These are phyloP conservation scores for Cymbidium sinense DNA, from an alignment of 106 monocot species.

Conservation along the genomic window DNA sequence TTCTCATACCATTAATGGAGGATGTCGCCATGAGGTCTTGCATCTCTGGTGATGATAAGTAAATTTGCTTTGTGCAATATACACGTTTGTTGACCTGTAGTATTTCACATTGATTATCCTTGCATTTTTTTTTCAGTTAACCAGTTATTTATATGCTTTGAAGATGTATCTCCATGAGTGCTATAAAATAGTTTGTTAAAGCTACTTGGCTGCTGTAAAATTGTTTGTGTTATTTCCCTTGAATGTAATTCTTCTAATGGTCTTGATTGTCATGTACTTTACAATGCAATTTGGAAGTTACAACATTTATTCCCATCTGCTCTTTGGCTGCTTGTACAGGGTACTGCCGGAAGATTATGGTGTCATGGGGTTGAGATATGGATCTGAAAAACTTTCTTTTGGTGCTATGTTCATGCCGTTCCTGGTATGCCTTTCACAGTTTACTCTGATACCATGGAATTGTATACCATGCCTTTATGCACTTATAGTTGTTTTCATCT, in stretches of 20 bases:
- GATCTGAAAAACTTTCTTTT: constrained; percentile 76
- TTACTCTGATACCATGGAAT: not conserved
- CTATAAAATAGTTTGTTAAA: not conserved
- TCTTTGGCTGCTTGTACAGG: constrained; percentile 34
- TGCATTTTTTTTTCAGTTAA: not conserved
- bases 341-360: constrained; percentile 62
- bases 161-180: not conserved
- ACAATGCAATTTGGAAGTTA: not conserved
- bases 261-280: not conserved
- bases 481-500: not conserved
- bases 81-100: not conserved
- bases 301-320: not conserved
- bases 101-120: not conserved
- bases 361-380: constrained; percentile 85
- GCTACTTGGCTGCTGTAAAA: not conserved
- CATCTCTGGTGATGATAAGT: not conserved
- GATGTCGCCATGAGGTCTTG: not conserved
- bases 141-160: not conserved
- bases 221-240: not conserved
- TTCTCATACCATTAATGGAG: not conserved
- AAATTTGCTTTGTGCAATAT: not conserved
- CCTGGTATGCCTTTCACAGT: constrained; percentile 34
- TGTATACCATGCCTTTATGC: not conserved
- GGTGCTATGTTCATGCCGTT: constrained; percentile 74
- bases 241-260: not conserved